A percentile compares a stretch with the other conserved stretches of the same genome.
These are phyloP conservation scores for Ceratocystis lukuohia DNA, from an alignment of 2,329 filamentous ascomycete genomes.

Conservation along the genomic window DNA sequence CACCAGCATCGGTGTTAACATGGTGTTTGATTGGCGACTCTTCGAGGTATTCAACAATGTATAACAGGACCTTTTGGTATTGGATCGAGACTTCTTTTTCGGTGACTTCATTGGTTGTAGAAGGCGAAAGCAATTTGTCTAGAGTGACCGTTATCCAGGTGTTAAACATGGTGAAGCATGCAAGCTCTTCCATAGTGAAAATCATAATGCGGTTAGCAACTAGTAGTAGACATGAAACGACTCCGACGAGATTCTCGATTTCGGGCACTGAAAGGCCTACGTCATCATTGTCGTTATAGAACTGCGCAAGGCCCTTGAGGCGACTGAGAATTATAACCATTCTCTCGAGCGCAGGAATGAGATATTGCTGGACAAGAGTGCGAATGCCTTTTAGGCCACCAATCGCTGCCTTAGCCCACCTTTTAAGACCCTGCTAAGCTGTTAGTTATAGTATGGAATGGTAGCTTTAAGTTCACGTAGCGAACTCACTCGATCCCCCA, in stretches of 20 bases:
- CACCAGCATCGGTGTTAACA: slow-evolving; percentile 32
- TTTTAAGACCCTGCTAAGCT: slow-evolving; percentile 59
- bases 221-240: slow-evolving; percentile 60
- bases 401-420: slow-evolving; percentile 82
- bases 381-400: slow-evolving; percentile 66
- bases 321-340: slow-evolving; percentile 69
- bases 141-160: slow-evolving; percentile 75
- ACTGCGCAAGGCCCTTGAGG: slow-evolving; percentile 70
- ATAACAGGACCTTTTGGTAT: slow-evolving; percentile 56
- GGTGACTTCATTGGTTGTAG: slow-evolving; percentile 53
- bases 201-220: slow-evolving; percentile 60
- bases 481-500: slow-evolving; percentile 57
- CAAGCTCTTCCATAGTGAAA: slow-evolving; percentile 60
- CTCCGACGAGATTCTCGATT: slow-evolving; percentile 53
- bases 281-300: slow-evolving; percentile 52
- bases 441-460: neutral
- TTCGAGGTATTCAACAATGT: slow-evolving; percentile 59
- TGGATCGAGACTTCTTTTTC: slow-evolving; percentile 70
- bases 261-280: slow-evolving; percentile 53
- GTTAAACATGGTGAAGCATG: slow-evolving; percentile 65
- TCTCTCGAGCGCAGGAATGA: slow-evolving; percentile 76
- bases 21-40: slow-evolving; percentile 52
- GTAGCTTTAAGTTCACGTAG: neutral
- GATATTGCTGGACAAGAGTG: slow-evolving; percentile 69
- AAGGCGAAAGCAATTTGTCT: slow-evolving; percentile 56